phyloP scores from a whole-genome alignment of 495 filamentous ascomycete genomes.

The Xylaria longipes region DNA sequence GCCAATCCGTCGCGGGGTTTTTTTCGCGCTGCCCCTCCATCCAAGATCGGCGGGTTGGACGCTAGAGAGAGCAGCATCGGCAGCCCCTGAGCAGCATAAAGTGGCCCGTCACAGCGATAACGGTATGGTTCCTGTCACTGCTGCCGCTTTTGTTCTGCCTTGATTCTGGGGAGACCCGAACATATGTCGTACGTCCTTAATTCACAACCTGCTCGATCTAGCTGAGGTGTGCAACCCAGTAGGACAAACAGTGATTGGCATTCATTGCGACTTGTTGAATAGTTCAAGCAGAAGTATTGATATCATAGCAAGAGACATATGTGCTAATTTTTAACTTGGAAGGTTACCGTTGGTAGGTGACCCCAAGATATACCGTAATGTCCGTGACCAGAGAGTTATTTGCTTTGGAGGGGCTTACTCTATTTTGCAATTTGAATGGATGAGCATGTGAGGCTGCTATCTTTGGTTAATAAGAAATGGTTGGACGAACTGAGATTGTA shows the following conservation, averaged over 20 bases:
- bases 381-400: too few relatives aligned
- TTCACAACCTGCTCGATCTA: neutral
- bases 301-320: too few relatives aligned
- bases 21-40: constrained; percentile 11
- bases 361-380: too few relatives aligned
- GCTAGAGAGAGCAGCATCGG: neutral
- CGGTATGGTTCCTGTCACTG: neutral
- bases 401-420: too few relatives aligned
- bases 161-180: neutral
- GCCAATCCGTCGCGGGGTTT: constrained; percentile 20
- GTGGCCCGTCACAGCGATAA: constrained; percentile 3
- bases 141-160: neutral
- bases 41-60: constrained; percentile 12
- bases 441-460: too few relatives aligned
- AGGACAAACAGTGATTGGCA: neutral
- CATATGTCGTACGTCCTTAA: neutral
- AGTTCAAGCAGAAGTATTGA: too few relatives aligned
- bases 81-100: constrained; percentile 4
- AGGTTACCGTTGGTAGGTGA: too few relatives aligned
- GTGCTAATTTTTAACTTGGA: too few relatives aligned
- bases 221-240: neutral
- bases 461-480: too few relatives aligned
- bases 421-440: too few relatives aligned
- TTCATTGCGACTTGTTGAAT: neutral
- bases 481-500: neutral